Evolutionary conservation across 805 yeast genomes (phyloP), one percentile per base, ranked within the genome.

Genomic region (Nakazawaea wyomingensis): DNA sequence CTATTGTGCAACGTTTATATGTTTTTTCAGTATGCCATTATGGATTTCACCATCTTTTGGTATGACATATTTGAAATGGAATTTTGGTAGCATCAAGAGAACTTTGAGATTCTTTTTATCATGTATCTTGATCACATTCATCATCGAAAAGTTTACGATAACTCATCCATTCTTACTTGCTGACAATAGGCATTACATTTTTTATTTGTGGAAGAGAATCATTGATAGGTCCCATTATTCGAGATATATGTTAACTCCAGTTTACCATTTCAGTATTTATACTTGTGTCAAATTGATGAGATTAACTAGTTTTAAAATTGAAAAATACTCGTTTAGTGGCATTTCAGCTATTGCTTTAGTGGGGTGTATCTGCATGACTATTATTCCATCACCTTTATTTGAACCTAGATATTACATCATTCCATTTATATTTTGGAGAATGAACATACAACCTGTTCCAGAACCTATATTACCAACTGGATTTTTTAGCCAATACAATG

Each of bases 341-440:
- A 51, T 71, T 4, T 58, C 82, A n/a, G 69, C 74, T 33, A 40
- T 76, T 4, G 73, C 80, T 0, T 80, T 71, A 46, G 42, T 78
- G 2, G 60, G 62, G 0, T 81, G 89, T 34, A 67, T 77, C 0
- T 53, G 70, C 1, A 59, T 78, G 5, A 83, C 93, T 0, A 68
- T 93, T 17, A 75, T 85, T 0, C 96, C 98, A 17, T 82, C 96
- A 0, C 99, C 98, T 4, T 68, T 93, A 50, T 81, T 93, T 55
- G 99, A 93, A 61, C 96, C 97, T 38, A 75, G 99, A 45, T 93
- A 93, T 59, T 93, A 83, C 60, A 85, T 91, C 38, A 53, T 88
- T 4, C 97, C 98, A 4, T 80, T 76, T 56, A 58, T 85, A 10
- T 60, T 89, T 31, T 88, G 90, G 78, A 74, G 97, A 52, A 41